Evolutionary conservation across 345 rosid genomes (phyloP), one percentile per base, ranked within the genome.

Genomic region (Dovyalis caffra): DNA sequence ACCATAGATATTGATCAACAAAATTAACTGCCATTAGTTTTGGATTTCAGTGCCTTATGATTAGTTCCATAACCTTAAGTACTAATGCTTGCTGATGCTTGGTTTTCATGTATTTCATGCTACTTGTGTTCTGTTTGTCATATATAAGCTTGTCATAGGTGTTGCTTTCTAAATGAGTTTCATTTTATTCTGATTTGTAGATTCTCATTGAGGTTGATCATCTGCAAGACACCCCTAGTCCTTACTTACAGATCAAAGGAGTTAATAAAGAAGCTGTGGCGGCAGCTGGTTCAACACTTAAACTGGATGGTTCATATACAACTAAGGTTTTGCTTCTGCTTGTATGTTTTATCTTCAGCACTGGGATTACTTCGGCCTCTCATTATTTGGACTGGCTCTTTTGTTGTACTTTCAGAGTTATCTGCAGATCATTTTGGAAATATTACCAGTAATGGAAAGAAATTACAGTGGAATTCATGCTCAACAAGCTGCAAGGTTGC

Each of bases 181-280:
- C 70, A 45, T 57, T 73, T 68, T 45, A 23, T 73, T 66, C 47
- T 76, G 70, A 38, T 68, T 69, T 80, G 67, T 53, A 92, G 97
- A 88, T 96, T 79, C 97, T 96, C 45, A 82, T 92, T 40, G 99
- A 96, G 89, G 97, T 92, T 71, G 98, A 96, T 83, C 94, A 90
- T 83, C 92, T 96, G 71, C 93, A 92, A 90, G 98, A 90, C 77
- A 83, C 77, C 70, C 85, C 92, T 23, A 83, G 86, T 80, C 92
- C 98, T 25, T 96, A 90, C 84, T 70, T 96, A 76, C 99, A 96
- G 82, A 96, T 96, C 72, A 96, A 96, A 90, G 99, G 99, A 74
- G 91, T 92, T 69, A 84, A 90, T 82, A 96, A 91, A 83, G 98
- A 96, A 77, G 92, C 92, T 56, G 99, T 96, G 64, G 89, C 89